Conservation (phyloP, 1,139 yeast genomes). For the Candida smagusa region DNA sequence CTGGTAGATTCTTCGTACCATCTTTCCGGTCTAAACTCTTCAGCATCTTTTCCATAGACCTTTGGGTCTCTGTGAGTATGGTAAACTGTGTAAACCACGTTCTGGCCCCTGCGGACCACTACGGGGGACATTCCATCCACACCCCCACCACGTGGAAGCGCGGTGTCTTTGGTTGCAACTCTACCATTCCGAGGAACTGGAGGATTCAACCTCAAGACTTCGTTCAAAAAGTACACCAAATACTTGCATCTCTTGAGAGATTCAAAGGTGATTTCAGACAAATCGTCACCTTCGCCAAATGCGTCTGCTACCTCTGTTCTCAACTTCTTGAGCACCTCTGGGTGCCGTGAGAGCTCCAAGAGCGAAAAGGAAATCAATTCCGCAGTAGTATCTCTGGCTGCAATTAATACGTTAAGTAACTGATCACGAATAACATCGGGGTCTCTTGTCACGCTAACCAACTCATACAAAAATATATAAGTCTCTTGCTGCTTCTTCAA, state of each 20-base stretch:
- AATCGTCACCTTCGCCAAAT: slow-evolving; percentile 34
- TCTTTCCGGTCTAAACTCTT: slow-evolving; percentile 47
- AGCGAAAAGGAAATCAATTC: slow-evolving; percentile 40
- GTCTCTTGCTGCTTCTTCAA: slow-evolving; percentile 34
- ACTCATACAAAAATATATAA: slow-evolving; percentile 41
- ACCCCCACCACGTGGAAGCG: slow-evolving; percentile 53
- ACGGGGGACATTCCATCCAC: slow-evolving; percentile 39
- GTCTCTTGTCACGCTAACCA: slow-evolving; percentile 42
- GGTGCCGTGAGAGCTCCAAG: slow-evolving; percentile 40
- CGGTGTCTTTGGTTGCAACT: slow-evolving; percentile 41
- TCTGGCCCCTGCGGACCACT: slow-evolving; percentile 43
- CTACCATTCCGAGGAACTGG: slow-evolving; percentile 53
- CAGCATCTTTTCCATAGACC: slow-evolving; percentile 49
- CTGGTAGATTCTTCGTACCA: slow-evolving; percentile 38
- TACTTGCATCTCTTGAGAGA: slow-evolving; percentile 47
- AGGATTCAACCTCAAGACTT: slow-evolving; percentile 51
- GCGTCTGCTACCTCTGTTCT: slow-evolving; percentile 26
- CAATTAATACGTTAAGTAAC: slow-evolving; percentile 40
- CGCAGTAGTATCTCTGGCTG: slow-evolving; percentile 49
- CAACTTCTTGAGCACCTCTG: slow-evolving; percentile 31
- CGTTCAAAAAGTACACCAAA: slow-evolving; percentile 46
- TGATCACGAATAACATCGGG: slow-evolving; percentile 41
- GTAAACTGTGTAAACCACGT: slow-evolving; percentile 43
- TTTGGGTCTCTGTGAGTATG: slow-evolving; percentile 43
- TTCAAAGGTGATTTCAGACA: slow-evolving; percentile 42